Percentiles rank a stretch among this genome's conserved stretches.
Evolutionary conservation across 108 stramenopile genomes (phyloP).

Genomic region (Chaetoceros tenuissimus): DNA sequence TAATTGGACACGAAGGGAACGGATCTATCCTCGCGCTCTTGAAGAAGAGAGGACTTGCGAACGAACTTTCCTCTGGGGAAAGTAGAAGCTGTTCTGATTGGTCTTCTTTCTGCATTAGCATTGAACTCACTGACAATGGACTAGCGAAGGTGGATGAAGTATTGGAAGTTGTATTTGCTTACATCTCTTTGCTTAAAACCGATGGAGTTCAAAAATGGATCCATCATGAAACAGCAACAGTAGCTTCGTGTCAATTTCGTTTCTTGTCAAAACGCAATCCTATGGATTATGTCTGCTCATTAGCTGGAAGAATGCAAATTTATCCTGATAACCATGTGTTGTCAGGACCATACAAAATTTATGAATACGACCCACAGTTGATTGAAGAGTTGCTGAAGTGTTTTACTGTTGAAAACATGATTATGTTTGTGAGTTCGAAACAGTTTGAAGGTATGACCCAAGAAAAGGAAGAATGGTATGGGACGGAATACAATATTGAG

Average conservation of each 20-base stretch:
- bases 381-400: slow-evolving; percentile 21
- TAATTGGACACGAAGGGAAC: slow-evolving; percentile 73
- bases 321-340: slow-evolving; percentile 26
- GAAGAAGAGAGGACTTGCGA: slow-evolving; percentile 56
- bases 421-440: slow-evolving; percentile 36
- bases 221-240: slow-evolving; percentile 42
- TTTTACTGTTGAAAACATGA: slow-evolving; percentile 36
- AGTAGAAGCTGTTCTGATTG: slow-evolving; percentile 29
- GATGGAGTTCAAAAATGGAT: slow-evolving; percentile 55
- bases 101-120: slow-evolving; percentile 33
- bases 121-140: slow-evolving; percentile 57
- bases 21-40: slow-evolving; percentile 55
- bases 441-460: slow-evolving; percentile 17
- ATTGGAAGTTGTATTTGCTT: slow-evolving; percentile 43
- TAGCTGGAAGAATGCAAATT: slow-evolving; percentile 46
- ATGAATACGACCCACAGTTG: slow-evolving; percentile 29
- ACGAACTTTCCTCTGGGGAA: slow-evolving; percentile 46
- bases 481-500: slow-evolving; percentile 23
- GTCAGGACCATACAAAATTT: slow-evolving; percentile 45
- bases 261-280: slow-evolving; percentile 52
- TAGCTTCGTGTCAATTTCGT: slow-evolving; percentile 45
- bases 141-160: slow-evolving; percentile 61
- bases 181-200: slow-evolving; percentile 40
- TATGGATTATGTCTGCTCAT: slow-evolving; percentile 38
- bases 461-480: slow-evolving; percentile 39